phyloP scores from a whole-genome alignment of 805 yeast species.

The Saccharomycodes ludwigii region DNA sequence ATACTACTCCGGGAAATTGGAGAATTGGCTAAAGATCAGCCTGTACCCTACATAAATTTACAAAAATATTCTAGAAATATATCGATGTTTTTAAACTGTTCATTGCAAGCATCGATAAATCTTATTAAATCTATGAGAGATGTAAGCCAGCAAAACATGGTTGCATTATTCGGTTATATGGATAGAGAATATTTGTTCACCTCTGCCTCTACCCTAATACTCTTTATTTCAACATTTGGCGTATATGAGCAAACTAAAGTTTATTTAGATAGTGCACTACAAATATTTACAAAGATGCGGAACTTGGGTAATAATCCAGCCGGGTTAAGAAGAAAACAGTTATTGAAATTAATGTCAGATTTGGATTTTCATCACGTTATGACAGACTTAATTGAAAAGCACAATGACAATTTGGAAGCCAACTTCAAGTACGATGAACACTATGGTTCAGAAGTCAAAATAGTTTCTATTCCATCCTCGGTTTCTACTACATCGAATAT shows the following conservation, averaged over 20 bases:
- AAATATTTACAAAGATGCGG: constrained; percentile 62
- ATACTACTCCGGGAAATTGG: constrained; percentile 43
- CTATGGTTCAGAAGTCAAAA: not conserved
- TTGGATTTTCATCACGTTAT: constrained; percentile 59
- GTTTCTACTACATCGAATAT: not conserved
- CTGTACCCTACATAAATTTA: constrained; percentile 41
- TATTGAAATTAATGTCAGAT: constrained; percentile 49
- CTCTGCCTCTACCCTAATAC: constrained; percentile 58
- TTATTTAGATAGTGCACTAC: constrained; percentile 61
- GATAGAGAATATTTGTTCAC: constrained; percentile 74
- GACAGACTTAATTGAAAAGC: constrained; percentile 38
- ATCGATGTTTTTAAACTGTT: constrained; percentile 57
- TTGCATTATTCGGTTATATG: constrained; percentile 81
- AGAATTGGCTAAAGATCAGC: not conserved
- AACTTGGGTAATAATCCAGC: constrained; percentile 74
- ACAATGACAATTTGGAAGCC: not conserved
- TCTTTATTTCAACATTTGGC: constrained; percentile 72
- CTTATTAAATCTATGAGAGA: constrained; percentile 67
- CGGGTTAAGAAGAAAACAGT: constrained; percentile 58
- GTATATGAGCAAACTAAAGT: constrained; percentile 63
- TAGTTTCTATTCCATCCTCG: constrained; percentile 1
- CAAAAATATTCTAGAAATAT: constrained; percentile 57
- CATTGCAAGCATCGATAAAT: constrained; percentile 71
- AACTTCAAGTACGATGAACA: not conserved
- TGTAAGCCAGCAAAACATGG: constrained; percentile 62